These are phyloP conservation scores for Endoconidiophora polonica DNA, from an alignment of 2,329 filamentous ascomycete species.

Conservation along the genomic window DNA sequence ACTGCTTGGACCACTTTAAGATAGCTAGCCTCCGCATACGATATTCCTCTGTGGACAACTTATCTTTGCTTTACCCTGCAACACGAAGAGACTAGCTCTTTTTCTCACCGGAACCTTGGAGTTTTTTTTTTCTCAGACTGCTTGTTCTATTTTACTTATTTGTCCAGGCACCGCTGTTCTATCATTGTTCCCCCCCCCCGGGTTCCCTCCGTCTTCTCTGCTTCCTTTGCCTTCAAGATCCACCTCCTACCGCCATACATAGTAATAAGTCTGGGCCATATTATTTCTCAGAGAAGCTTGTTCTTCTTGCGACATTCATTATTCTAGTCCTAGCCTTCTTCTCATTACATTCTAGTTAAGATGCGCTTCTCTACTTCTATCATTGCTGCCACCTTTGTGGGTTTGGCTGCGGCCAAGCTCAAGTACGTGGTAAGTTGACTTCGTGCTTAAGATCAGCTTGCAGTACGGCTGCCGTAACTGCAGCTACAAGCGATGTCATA, in stretches of 20 bases:
- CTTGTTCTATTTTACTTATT: too few relatives aligned
- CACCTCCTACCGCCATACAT: neutral
- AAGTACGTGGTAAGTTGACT: slow-evolving; percentile 5
- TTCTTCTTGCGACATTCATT: neutral
- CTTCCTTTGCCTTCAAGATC: neutral
- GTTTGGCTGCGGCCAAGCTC: slow-evolving; percentile 6
- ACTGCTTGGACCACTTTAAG: too few relatives aligned
- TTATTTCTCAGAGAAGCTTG: neutral
- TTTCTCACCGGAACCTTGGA: too few relatives aligned
- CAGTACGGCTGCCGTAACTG: too few relatives aligned
- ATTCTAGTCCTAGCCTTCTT: neutral
- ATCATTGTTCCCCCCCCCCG: too few relatives aligned
- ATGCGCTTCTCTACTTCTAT: slow-evolving; percentile 2
- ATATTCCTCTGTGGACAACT: too few relatives aligned
- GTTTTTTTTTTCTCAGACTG: too few relatives aligned
- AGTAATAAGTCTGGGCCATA: neutral
- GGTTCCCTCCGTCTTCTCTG: neutral
- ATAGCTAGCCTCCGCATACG: too few relatives aligned
- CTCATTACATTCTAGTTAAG: neutral
- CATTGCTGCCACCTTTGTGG: slow-evolving; percentile 5
- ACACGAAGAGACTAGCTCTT: too few relatives aligned
- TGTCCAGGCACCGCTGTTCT: too few relatives aligned
- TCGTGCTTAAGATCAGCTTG: too few relatives aligned
- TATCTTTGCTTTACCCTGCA: too few relatives aligned
- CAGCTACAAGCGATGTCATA: neutral